Base-by-base conservation (phyloP, 1,284 basidiomycete genomes). In the Ganoderma sinense region DNA sequence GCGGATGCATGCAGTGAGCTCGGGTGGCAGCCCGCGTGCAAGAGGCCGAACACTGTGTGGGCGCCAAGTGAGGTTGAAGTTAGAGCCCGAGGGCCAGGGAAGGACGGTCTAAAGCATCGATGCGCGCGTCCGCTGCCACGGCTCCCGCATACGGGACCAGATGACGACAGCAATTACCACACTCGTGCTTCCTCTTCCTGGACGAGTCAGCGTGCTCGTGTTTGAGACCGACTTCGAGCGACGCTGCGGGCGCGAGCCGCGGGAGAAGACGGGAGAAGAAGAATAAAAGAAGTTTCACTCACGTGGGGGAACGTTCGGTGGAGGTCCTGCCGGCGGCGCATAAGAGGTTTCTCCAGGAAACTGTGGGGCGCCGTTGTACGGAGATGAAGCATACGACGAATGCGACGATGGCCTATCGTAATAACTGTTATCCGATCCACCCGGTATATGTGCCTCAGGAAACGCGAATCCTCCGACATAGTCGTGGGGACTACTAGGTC, bases 401-500 rank as follows among this genome's bases (percentile, higher is more conserved):
- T 66, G 66, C 8, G 62, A 62, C 56, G 68, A 65, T 31, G 69
- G 58, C 20, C 61, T 18, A 3, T 58, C 60, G 53, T 72, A 69
- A 62, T 62, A 67, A 31, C 62, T 64, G 51, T 43, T 62, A 36
- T 64, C 67, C 33, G 60, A 53, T 60, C n/a, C 18, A 64, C 51
- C 39, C 10, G 64, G 33, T 13, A 68, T 40, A 23, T 77, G 71
- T 14, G 76, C 75, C 31, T 74, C 71, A 10, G 77, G 77, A 68
- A 77, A 77, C 26, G 68, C 68, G 60, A 75, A 77, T 2, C 72
- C 76, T 6, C 74, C 74, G 31, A 65, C 43, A 23, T 61, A 66
- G 36, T 45, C 60, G 33, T 64, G 56, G n/a, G 18, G 65, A 40
- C 20, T 70, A 58, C 41, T 63, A 64, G 18, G 29, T 0, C 53